Evolutionary conservation across 2,329 filamentous ascomycete species (phyloP).

Genomic region (Paecilomyces niveus): DNA sequence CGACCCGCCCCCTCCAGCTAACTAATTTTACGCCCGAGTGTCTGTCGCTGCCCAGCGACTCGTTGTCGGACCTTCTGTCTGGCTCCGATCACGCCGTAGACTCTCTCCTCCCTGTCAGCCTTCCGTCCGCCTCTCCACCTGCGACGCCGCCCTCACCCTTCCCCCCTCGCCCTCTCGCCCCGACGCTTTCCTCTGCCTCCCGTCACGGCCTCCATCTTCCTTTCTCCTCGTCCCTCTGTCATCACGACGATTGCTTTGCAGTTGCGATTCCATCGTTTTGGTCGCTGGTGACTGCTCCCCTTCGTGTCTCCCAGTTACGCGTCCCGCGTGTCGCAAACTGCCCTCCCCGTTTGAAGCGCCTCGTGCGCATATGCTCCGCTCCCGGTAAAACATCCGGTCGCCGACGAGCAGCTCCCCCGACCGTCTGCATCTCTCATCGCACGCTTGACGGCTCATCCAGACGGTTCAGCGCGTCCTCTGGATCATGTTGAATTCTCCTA

Average conservation of each 20-base stretch:
- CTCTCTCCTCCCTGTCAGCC: not conserved
- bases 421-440: not conserved
- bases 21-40: not conserved
- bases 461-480: not conserved
- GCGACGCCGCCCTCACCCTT: not conserved
- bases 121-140: slow-evolving; percentile 1
- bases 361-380: slow-evolving; percentile 3
- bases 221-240: slow-evolving; percentile 3
- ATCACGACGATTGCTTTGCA: not conserved
- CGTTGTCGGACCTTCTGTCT: not conserved
- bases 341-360: not conserved
- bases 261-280: not conserved
- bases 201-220: slow-evolving; percentile 4
- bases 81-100: not conserved
- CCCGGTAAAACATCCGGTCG: slow-evolving; percentile 1
- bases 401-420: not conserved
- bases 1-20: not conserved
- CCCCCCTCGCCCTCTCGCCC: not conserved
- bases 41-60: not conserved
- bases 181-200: not conserved
- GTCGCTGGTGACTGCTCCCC: not conserved
- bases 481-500: not conserved
- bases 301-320: slow-evolving; percentile 11
- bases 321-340: slow-evolving; percentile 5
- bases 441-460: not conserved